phyloP scores from a whole-genome alignment of 495 filamentous ascomycete species.

The Daldinia caldariorum region DNA sequence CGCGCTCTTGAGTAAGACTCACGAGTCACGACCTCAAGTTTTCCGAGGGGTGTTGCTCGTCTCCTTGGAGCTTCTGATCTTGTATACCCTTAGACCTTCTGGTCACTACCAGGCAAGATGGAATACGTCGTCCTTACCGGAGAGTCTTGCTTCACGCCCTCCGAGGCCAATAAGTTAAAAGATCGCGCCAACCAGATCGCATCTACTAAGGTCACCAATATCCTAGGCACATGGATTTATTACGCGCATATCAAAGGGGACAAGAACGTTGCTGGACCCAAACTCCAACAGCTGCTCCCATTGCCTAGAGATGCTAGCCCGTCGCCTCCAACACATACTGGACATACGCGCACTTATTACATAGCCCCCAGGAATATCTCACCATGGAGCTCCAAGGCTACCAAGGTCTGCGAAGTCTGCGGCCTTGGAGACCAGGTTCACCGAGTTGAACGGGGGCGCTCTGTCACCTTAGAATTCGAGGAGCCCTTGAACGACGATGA shows the following conservation, averaged over 20 bases:
- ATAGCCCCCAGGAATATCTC: slow-evolving; percentile 89
- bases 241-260: slow-evolving; percentile 57
- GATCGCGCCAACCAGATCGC: slow-evolving; percentile 57
- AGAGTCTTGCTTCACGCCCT: slow-evolving; percentile 61
- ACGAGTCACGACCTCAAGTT: slow-evolving; percentile 10
- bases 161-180: slow-evolving; percentile 61
- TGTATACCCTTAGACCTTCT: slow-evolving; percentile 13
- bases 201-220: slow-evolving; percentile 52
- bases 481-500: slow-evolving; percentile 57
- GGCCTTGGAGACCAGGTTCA: slow-evolving; percentile 75
- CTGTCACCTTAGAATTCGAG: slow-evolving; percentile 70
- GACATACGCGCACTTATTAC: slow-evolving; percentile 60
- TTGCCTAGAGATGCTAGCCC: slow-evolving; percentile 33
- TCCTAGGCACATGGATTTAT: slow-evolving; percentile 63
- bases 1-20: slow-evolving; percentile 10
- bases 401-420: slow-evolving; percentile 92
- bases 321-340: slow-evolving; percentile 45
- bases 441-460: slow-evolving; percentile 87
- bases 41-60: slow-evolving; percentile 1
- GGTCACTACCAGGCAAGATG: slow-evolving; percentile 41
- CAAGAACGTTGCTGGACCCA: slow-evolving; percentile 46
- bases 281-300: slow-evolving; percentile 56
- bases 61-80: slow-evolving; percentile 13
- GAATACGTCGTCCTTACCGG: slow-evolving; percentile 53
- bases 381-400: slow-evolving; percentile 97